These are phyloP conservation scores for Suhomyces xylopsoci DNA, from an alignment of 805 yeast genomes.

Conservation along the genomic window DNA sequence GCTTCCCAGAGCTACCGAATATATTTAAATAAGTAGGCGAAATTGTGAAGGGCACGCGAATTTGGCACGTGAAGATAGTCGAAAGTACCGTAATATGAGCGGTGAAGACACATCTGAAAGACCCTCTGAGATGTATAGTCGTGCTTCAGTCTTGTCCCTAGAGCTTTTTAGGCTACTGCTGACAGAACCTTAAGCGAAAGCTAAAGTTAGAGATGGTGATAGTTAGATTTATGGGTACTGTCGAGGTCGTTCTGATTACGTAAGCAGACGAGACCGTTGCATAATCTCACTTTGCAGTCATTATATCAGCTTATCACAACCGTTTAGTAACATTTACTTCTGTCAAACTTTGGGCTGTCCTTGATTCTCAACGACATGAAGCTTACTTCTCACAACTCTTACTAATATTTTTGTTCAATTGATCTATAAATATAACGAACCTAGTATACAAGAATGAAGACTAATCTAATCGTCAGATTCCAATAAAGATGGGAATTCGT, in stretches of 20 bases:
- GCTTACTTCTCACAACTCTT: too few relatives aligned
- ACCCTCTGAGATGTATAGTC: not conserved
- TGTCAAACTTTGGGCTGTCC: not conserved
- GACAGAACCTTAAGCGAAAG: not conserved
- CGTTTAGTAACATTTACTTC: too few relatives aligned
- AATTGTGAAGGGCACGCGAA: not conserved
- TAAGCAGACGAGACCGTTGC: too few relatives aligned
- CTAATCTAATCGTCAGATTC: conserved; percentile 29
- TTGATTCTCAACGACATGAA: not conserved
- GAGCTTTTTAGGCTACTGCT: not conserved
- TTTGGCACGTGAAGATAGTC: not conserved
- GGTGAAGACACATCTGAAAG: not conserved
- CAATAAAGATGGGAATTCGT: conserved; percentile 68
- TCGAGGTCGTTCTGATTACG: not conserved
- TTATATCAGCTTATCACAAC: too few relatives aligned
- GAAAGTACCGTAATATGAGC: not conserved
- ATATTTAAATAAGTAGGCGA: not conserved
- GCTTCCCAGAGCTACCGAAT: not conserved
- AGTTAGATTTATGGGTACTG: not conserved
- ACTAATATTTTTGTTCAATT: not conserved
- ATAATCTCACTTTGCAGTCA: too few relatives aligned
- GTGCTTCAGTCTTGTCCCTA: not conserved
- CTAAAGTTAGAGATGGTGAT: too few relatives aligned
- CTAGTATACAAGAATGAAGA: conserved; percentile 4
- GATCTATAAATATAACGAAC: not conserved